Percentiles rank a stretch among this genome's conserved stretches.
phyloP scores from a whole-genome alignment of 2,329 filamentous ascomycete species.

The Aureobasidium mangrovei region DNA sequence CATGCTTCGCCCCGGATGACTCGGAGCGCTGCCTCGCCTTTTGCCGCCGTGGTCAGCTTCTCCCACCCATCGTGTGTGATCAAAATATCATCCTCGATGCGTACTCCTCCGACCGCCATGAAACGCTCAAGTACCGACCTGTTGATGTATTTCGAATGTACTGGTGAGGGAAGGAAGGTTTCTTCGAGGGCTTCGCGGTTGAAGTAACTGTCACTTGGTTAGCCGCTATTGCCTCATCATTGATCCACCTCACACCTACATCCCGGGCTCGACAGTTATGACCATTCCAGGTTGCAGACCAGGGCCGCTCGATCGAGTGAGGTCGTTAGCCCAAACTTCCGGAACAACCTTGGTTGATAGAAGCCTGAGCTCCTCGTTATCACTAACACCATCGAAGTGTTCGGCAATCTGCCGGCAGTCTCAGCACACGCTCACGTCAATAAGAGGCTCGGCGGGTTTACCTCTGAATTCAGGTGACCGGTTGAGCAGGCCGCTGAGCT shows the following conservation, averaged over 20 bases:
- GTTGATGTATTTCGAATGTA: constrained; percentile 70
- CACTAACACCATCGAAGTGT: background rate
- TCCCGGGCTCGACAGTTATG: constrained; percentile 48
- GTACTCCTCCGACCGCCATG: constrained; percentile 71
- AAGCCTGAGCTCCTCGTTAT: background rate
- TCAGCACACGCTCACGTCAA: background rate
- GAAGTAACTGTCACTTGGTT: constrained; percentile 58
- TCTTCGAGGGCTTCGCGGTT: constrained; percentile 73
- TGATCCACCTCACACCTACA: constrained; percentile 20
- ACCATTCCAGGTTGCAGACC: constrained; percentile 45
- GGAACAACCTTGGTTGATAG: constrained; percentile 7
- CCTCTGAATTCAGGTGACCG: constrained; percentile 62
- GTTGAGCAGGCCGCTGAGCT: constrained; percentile 41
- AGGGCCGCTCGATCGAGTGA: background rate
- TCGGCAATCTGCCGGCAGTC: background rate
- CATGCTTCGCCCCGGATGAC: constrained; percentile 35
- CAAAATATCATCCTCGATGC: constrained; percentile 64
- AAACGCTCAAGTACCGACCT: constrained; percentile 63
- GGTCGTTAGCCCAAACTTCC: background rate
- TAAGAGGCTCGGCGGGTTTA: background rate
- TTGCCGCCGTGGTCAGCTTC: constrained; percentile 64
- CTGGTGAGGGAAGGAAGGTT: constrained; percentile 64
- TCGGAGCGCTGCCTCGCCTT: constrained; percentile 56
- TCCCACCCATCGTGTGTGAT: constrained; percentile 61
- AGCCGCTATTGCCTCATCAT: background rate